Evolutionary conservation across 2,329 filamentous ascomycete genomes (phyloP).

Genomic region (Cordyceps cicadae): DNA sequence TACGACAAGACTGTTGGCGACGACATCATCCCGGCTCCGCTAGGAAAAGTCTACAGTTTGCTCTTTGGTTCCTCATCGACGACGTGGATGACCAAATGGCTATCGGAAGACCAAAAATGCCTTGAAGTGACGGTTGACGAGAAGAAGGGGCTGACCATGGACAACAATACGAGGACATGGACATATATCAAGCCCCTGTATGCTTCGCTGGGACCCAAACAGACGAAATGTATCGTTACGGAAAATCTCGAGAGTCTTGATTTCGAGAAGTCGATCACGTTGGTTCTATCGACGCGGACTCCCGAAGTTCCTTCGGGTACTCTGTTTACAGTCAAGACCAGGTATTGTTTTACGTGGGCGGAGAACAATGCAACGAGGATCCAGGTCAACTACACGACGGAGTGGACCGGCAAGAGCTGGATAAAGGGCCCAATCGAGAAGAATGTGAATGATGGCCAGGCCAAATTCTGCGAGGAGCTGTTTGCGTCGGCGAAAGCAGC

Average conservation of each 20-base stretch:
- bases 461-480: constrained; percentile 71
- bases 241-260: constrained; percentile 80
- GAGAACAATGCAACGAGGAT: constrained; percentile 78
- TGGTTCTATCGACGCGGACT: constrained; percentile 78
- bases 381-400: constrained; percentile 80
- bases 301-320: constrained; percentile 94
- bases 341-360: constrained; percentile 90
- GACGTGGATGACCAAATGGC: constrained; percentile 77
- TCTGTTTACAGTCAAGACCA: constrained; percentile 84
- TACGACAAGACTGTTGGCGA: constrained; percentile 82
- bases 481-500: constrained; percentile 65
- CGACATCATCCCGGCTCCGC: constrained; percentile 74
- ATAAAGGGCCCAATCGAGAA: constrained; percentile 98
- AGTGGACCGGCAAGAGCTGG: constrained; percentile 98
- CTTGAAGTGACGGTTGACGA: constrained; percentile 81
- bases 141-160: constrained; percentile 66
- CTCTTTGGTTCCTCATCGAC: constrained; percentile 77
- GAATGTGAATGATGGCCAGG: constrained; percentile 84
- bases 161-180: constrained; percentile 66
- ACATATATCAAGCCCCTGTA: constrained; percentile 88
- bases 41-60: constrained; percentile 84
- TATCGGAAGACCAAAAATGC: constrained; percentile 81
- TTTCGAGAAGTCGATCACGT: constrained; percentile 74
- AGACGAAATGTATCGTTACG: constrained; percentile 87
- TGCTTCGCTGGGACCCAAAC: constrained; percentile 76